Evolutionary conservation across 2,329 filamentous ascomycete species (phyloP).

Genomic region (Ploettnerulaceae sp.): DNA sequence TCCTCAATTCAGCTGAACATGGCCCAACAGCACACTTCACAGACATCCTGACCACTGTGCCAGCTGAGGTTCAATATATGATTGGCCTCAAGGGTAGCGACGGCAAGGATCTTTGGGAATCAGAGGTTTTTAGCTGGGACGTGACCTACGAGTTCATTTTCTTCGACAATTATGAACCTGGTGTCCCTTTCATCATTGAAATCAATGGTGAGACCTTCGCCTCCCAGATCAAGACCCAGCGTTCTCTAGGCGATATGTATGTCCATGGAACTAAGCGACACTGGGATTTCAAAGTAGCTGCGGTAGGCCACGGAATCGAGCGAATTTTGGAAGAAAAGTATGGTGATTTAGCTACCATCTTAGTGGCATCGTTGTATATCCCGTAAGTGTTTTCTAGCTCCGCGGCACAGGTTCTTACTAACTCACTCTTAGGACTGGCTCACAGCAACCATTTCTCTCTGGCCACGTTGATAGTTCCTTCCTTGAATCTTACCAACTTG

Average conservation of each 20-base stretch:
- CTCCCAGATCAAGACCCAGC: slow-evolving; percentile 14
- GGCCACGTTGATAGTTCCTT: slow-evolving; percentile 12
- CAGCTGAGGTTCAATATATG: slow-evolving; percentile 26
- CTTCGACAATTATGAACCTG: slow-evolving; percentile 12
- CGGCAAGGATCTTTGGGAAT: slow-evolving; percentile 25
- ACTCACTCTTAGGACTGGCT: background rate
- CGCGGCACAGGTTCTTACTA: background rate
- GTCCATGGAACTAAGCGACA: slow-evolving; percentile 30
- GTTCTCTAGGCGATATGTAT: slow-evolving; percentile 23
- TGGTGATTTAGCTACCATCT: slow-evolving; percentile 13
- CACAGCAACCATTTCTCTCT: slow-evolving; percentile 17
- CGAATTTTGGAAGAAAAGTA: slow-evolving; percentile 17
- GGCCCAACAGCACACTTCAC: slow-evolving; percentile 24
- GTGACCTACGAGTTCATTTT: slow-evolving; percentile 29
- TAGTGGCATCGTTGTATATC: slow-evolving; percentile 26
- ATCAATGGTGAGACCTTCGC: slow-evolving; percentile 31
- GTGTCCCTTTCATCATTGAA: slow-evolving; percentile 24
- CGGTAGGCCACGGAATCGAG: slow-evolving; percentile 15
- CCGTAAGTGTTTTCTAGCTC: slow-evolving; percentile 23
- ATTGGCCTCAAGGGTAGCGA: slow-evolving; percentile 22
- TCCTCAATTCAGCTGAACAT: background rate
- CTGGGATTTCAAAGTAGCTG: slow-evolving; percentile 31
- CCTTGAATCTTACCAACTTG: slow-evolving; percentile 1
- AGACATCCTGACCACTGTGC: slow-evolving; percentile 25
- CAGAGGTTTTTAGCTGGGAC: slow-evolving; percentile 14